A percentile compares a stretch with the other conserved stretches of the same genome.
phyloP scores from a whole-genome alignment of 495 filamentous ascomycete genomes.

The Xylaria bambusicola region DNA sequence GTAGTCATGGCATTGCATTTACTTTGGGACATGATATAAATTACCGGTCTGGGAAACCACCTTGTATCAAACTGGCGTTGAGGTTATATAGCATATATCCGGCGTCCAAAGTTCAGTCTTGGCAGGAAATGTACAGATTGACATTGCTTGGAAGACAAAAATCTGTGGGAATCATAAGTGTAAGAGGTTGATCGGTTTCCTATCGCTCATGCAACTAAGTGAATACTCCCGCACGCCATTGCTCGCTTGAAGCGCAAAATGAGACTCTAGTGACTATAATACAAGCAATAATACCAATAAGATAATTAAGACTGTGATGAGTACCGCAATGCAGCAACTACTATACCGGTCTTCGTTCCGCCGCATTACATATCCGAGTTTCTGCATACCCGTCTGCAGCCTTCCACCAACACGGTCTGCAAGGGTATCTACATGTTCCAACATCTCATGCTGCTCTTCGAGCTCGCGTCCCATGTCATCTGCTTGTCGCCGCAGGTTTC shows the following conservation, averaged over 20 bases:
- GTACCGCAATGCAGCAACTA: conserved; percentile 84
- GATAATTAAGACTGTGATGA: conserved; percentile 83
- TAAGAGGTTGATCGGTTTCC: not conserved
- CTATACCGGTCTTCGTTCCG: conserved; percentile 91
- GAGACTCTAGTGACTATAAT: conserved; percentile 37
- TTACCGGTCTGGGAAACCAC: not conserved
- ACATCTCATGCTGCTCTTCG: conserved; percentile 83
- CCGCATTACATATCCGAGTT: conserved; percentile 78
- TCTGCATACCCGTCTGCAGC: conserved; percentile 81
- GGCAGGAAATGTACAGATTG: not conserved
- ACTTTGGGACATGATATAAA: conserved; percentile 9
- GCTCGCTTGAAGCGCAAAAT: conserved; percentile 8
- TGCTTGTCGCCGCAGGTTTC: conserved; percentile 84
- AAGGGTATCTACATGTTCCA: conserved; percentile 78
- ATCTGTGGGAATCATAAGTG: not conserved
- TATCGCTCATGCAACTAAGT: conserved; percentile 12
- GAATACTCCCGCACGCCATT: conserved; percentile 12
- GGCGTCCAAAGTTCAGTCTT: conserved; percentile 1
- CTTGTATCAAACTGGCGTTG: conserved; percentile 11
- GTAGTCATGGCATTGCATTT: not conserved
- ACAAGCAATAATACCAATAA: conserved; percentile 71
- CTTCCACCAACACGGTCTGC: conserved; percentile 86
- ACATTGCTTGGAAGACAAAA: conserved; percentile 5
- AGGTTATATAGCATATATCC: conserved; percentile 14
- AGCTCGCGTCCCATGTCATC: conserved; percentile 93